phyloP scores from a whole-genome alignment of 148 eudicot genomes.

The Talinum fruticosum region DNA sequence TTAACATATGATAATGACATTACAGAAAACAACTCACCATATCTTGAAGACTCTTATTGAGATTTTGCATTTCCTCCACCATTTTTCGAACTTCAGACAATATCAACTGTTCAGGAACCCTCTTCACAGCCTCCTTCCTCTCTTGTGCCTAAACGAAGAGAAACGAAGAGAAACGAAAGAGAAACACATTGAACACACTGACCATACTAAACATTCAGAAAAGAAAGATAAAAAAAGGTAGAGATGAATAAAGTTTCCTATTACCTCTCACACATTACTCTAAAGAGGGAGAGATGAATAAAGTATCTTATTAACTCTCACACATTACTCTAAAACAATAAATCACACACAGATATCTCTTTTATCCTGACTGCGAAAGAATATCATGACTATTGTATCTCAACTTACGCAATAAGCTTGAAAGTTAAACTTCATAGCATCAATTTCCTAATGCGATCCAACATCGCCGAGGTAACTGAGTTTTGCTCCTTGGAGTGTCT shows the following conservation, averaged over 20 bases:
- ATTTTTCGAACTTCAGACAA: constrained; percentile 86
- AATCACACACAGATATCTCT: background rate
- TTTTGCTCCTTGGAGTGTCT: no score
- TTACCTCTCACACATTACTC: background rate
- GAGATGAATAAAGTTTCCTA: background rate
- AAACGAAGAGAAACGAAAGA: constrained; percentile 15
- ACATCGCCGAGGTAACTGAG: no score
- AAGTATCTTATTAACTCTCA: background rate
- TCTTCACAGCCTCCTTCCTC: constrained; percentile 55
- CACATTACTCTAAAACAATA: background rate
- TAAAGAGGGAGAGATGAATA: background rate
- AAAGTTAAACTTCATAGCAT: no score
- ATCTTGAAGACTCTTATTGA: constrained; percentile 74
- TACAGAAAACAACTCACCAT: constrained; percentile 50
- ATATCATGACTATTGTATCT: background rate
- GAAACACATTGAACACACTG: constrained; percentile 1
- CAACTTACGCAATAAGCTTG: background rate
- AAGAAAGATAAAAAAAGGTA: background rate
- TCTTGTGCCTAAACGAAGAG: constrained; percentile 72
- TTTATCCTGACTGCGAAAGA: background rate
- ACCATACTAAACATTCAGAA: background rate
- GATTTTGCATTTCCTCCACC: constrained; percentile 90
- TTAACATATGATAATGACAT: background rate
- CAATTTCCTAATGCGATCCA: no score
- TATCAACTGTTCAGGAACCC: constrained; percentile 81